phyloP scores from a whole-genome alignment of 495 filamentous ascomycete species.

The Parachaetomium inaequale region DNA sequence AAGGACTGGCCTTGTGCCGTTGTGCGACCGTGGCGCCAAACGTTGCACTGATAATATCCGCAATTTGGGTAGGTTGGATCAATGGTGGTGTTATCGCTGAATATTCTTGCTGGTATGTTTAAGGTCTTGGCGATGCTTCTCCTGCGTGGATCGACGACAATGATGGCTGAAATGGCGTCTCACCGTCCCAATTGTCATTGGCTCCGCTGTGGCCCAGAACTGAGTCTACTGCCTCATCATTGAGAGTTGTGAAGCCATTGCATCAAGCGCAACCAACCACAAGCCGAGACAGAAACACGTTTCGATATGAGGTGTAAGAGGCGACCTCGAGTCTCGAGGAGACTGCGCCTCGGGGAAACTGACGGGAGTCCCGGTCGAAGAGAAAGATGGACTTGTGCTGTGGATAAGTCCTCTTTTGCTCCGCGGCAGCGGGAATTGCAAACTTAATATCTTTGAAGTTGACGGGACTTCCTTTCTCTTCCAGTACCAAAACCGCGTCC shows the following conservation, averaged over 20 bases:
- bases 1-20: neutral
- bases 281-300: neutral
- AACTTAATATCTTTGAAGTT: neutral
- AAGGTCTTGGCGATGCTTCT: neutral
- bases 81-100: neutral
- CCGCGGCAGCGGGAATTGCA: neutral
- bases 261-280: constrained; percentile 9
- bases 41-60: neutral
- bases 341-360: neutral
- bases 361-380: neutral
- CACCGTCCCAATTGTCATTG: neutral
- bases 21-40: neutral
- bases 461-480: neutral
- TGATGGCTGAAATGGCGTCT: neutral
- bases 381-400: too few relatives aligned
- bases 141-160: neutral
- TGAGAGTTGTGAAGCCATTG: neutral
- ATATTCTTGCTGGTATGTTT: too few relatives aligned
- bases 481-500: too few relatives aligned
- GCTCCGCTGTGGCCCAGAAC: neutral
- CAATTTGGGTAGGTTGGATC: neutral
- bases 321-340: neutral
- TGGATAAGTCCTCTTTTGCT: too few relatives aligned
- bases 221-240: neutral
- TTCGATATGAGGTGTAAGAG: neutral